phyloP scores from a whole-genome alignment of 2,329 filamentous ascomycete species.

The Neoascochyta sp. region DNA sequence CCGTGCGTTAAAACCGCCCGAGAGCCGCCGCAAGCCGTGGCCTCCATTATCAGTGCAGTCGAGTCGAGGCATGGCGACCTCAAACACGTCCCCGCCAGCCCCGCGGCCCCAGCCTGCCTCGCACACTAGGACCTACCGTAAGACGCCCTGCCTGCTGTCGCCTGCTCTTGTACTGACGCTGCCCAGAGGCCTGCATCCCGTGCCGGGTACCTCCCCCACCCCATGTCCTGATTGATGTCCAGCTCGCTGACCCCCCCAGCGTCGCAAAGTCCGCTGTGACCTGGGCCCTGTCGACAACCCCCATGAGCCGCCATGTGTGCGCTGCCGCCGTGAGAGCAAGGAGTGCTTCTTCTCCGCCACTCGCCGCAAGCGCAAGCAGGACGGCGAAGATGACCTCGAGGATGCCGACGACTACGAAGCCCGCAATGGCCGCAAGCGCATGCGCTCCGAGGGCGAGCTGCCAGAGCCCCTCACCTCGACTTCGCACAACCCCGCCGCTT shows the following conservation, averaged over 20 bases:
- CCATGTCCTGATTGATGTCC: constrained; percentile 44
- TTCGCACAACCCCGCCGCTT: constrained; percentile 17
- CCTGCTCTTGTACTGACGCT: neutral
- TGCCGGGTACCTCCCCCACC: too few relatives aligned
- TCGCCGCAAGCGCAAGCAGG: constrained; percentile 80
- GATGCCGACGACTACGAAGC: constrained; percentile 61
- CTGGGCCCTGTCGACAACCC: constrained; percentile 77
- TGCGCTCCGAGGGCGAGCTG: constrained; percentile 49
- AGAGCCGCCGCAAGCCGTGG: too few relatives aligned
- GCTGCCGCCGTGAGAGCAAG: constrained; percentile 91
- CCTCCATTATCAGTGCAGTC: too few relatives aligned
- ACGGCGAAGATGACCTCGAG: constrained; percentile 44
- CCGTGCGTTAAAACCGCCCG: too few relatives aligned
- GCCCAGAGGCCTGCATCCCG: constrained; percentile 44
- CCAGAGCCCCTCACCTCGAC: constrained; percentile 21
- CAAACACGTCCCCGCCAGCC: constrained; percentile 4
- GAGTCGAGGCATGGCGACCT: constrained; percentile 2
- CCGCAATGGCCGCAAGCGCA: constrained; percentile 69
- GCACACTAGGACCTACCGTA: constrained; percentile 9
- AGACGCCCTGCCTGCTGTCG: neutral
- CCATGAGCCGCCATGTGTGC: constrained; percentile 86
- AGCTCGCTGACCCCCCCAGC: neutral
- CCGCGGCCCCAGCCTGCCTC: constrained; percentile 1
- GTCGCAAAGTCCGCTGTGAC: constrained; percentile 36
- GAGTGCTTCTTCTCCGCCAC: constrained; percentile 97